These are phyloP conservation scores for Wickerhamomyces kurtzmanii DNA, from an alignment of 805 yeast genomes.

Conservation along the genomic window DNA sequence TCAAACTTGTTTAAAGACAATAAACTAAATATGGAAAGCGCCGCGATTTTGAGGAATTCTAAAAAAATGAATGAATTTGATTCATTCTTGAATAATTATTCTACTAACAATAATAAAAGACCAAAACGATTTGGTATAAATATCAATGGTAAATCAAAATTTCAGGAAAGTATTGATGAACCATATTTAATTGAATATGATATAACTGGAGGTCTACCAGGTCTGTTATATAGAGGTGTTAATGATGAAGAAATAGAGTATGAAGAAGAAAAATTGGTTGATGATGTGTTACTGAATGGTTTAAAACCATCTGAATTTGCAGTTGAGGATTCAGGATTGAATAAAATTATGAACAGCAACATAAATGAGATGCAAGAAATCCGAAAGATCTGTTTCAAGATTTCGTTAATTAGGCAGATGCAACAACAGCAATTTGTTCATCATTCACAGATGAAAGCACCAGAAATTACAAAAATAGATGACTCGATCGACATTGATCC, in stretches of 20 bases:
- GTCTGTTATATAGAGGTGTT: slow-evolving; percentile 41
- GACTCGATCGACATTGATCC: slow-evolving; percentile 73
- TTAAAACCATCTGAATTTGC: slow-evolving; percentile 29
- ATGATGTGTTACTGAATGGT: slow-evolving; percentile 25
- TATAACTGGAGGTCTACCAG: slow-evolving; percentile 71
- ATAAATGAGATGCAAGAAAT: slow-evolving; percentile 80
- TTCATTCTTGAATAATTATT: slow-evolving; percentile 19
- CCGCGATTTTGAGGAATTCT: slow-evolving; percentile 59
- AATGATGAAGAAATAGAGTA: slow-evolving; percentile 34
- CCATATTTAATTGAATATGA: slow-evolving; percentile 77
- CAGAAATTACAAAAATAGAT: slow-evolving; percentile 49
- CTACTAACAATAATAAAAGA: slow-evolving; percentile 22
- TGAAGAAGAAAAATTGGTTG: slow-evolving; percentile 34
- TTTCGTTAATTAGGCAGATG: slow-evolving; percentile 80
- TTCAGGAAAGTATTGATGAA: slow-evolving; percentile 29
- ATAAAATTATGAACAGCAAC: slow-evolving; percentile 50
- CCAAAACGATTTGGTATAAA: slow-evolving; percentile 5
- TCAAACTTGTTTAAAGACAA: slow-evolving; percentile 53
- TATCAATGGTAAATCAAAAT: slow-evolving; percentile 3
- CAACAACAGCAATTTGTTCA: slow-evolving; percentile 75
- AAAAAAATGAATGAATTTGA: slow-evolving; percentile 53
- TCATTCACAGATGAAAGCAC: slow-evolving; percentile 63
- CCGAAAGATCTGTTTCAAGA: slow-evolving; percentile 79
- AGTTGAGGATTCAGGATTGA: slow-evolving; percentile 44
- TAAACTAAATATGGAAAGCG: slow-evolving; percentile 53